Conservation (phyloP, 768 basidiomycete species). For the Tylopilus sp. region DNA sequence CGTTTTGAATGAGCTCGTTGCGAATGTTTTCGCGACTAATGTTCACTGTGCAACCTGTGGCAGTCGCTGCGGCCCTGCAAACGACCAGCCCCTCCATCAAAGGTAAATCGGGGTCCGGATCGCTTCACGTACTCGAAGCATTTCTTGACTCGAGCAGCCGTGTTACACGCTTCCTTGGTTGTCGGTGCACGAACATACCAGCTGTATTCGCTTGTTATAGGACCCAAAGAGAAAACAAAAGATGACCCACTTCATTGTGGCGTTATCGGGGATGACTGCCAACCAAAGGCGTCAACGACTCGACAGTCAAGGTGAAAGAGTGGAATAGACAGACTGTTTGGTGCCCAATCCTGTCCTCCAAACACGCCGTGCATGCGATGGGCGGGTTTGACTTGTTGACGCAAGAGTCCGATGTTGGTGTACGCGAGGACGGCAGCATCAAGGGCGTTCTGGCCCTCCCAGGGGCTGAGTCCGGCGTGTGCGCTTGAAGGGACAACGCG, state of each 20-base stretch:
- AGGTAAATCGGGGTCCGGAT: not conserved
- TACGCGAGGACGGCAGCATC: conserved; percentile 86
- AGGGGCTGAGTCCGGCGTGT: conserved; percentile 78
- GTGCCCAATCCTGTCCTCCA: conserved; percentile 69
- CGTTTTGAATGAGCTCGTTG: conserved; percentile 65
- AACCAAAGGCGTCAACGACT: not conserved
- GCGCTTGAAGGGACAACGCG: conserved; percentile 43
- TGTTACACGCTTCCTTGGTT: conserved; percentile 50
- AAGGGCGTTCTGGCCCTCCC: conserved; percentile 81
- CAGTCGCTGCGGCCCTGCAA: conserved; percentile 58
- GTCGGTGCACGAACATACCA: conserved; percentile 76
- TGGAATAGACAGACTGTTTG: conserved; percentile 51
- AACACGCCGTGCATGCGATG: conserved; percentile 81
- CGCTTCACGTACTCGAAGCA: conserved; percentile 61
- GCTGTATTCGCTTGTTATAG: conserved; percentile 27
- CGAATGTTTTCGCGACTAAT: conserved; percentile 35
- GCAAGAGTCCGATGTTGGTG: conserved; percentile 71
- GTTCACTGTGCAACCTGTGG: conserved; percentile 59
- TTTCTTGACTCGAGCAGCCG: conserved; percentile 56
- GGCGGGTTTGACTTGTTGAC: conserved; percentile 70
- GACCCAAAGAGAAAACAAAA: not conserved
- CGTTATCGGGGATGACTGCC: conserved; percentile 78
- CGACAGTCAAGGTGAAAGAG: not conserved
- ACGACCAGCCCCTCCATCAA: not conserved
- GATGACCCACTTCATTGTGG: conserved; percentile 58